Evolutionary conservation across 768 basidiomycete genomes (phyloP), one percentile per base, ranked within the genome.

Genomic region (Mycena latifolia): DNA sequence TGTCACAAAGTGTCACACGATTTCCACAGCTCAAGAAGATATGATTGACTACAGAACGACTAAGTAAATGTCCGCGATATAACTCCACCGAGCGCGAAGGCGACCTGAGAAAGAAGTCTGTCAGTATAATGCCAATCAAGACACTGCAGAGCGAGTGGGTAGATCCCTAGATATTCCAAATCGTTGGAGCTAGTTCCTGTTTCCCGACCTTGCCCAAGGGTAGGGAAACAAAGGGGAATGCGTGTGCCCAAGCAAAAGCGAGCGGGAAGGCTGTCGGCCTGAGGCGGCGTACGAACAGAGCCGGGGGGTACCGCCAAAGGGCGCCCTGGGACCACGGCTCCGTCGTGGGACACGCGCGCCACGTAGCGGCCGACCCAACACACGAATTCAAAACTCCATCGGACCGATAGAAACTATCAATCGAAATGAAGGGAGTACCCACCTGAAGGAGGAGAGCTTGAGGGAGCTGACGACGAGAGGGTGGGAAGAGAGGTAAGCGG

Each of bases 131-230:
- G 58, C 50, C 45, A 31, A 52, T 29, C 45, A 46, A 46, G 46
- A 25, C 17, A 59, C 57, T 59, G 57, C 55, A 56, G 55, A 56
- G 55, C 55, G 31, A 53, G 59, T 45, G 59, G 58, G 59, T 59
- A 48, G 29, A 37, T 50, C 28, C 57, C 56, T 46, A 58, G 50
- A 31, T 50, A 59, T 59, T 59, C 12, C 57, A 47, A 35, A 11
- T 48, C 46, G 25, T 25, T 25, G 24, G 12, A 46, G 45, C 22
- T 25, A 46, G 29, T 51, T n/a, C 27, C 58, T 17, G 37, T 8
- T 39, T 5, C 31, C 31, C 31, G 11, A 39, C 37, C 41, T 22
- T 43, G 18, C 18, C 41, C 41, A 43, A 18, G 37, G 17, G 37
- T 39, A 33, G 31, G 31, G 11, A 39, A 39, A 41, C 48, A 41